These are phyloP conservation scores for Pelagophyceae sp. DNA, from an alignment of 352 stramenopile genomes.

Conservation along the genomic window DNA sequence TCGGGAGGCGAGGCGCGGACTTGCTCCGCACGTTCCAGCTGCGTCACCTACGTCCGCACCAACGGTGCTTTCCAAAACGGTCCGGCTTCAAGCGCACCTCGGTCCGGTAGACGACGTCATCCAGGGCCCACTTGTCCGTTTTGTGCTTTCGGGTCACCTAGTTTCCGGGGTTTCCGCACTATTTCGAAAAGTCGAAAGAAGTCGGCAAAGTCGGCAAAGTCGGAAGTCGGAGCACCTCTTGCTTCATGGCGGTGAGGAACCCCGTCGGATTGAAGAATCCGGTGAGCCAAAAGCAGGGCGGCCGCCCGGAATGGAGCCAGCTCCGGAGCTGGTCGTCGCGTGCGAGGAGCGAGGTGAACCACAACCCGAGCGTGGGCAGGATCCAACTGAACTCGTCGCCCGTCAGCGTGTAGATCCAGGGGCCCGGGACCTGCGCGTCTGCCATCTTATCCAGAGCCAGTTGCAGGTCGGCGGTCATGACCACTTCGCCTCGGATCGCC, in stretches of 20 bases:
- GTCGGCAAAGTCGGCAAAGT: too few species aligned
- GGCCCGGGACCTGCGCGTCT: slow-evolving; percentile 83
- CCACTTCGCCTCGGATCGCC: slow-evolving; percentile 92
- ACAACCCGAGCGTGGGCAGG: slow-evolving; percentile 83
- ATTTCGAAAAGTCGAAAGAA: too few species aligned
- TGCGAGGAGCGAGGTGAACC: slow-evolving; percentile 89
- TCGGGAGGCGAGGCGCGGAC: slow-evolving; percentile 68
- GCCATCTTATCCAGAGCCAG: slow-evolving; percentile 88
- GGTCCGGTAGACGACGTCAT: slow-evolving; percentile 94
- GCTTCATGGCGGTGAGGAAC: slow-evolving; percentile 97
- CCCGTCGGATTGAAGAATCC: slow-evolving; percentile 96
- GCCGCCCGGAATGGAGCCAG: slow-evolving; percentile 87
- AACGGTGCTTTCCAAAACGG: too few species aligned
- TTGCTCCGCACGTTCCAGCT: slow-evolving; percentile 81
- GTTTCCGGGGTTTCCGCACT: too few species aligned
- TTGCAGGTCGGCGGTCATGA: slow-evolving; percentile 93
- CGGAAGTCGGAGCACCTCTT: too few species aligned
- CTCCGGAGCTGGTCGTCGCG: slow-evolving; percentile 86
- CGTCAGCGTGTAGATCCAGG: slow-evolving; percentile 88
- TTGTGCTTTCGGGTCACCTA: slow-evolving; percentile 93
- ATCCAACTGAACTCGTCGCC: slow-evolving; percentile 97
- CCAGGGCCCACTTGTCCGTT: slow-evolving; percentile 90
- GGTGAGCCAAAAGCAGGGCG: slow-evolving; percentile 91
- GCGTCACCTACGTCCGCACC: too few species aligned
- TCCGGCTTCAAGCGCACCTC: too few species aligned